Percentiles rank a stretch among this genome's conserved stretches.
Conservation (phyloP, 352 stramenopile species). For the Globisporangium middletonii region DNA sequence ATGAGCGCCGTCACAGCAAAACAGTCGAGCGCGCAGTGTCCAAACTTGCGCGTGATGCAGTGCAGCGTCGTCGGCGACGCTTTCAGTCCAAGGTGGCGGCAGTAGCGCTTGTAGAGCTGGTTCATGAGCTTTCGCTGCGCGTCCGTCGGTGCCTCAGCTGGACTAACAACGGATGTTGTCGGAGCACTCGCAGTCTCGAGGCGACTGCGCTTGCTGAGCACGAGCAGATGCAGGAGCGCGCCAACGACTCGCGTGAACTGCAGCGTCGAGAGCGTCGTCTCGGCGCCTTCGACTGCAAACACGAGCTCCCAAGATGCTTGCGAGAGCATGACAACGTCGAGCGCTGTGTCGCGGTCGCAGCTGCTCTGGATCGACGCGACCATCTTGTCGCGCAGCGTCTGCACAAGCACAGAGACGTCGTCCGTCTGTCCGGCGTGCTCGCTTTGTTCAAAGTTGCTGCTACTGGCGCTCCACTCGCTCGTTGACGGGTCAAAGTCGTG, state of each 20-base stretch:
- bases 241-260: constrained; percentile 26
- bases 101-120: constrained; percentile 60
- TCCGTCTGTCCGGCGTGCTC: not conserved
- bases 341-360: constrained; percentile 8
- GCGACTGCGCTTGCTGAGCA: constrained; percentile 30
- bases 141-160: constrained; percentile 20
- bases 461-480: not conserved
- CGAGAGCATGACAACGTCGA: constrained; percentile 46
- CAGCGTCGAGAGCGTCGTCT: not conserved
- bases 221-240: constrained; percentile 25
- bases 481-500: constrained; percentile 17
- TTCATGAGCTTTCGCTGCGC: constrained; percentile 55
- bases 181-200: constrained; percentile 3
- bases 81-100: constrained; percentile 24
- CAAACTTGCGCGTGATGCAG: constrained; percentile 47
- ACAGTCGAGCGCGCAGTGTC: constrained; percentile 31
- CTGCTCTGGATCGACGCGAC: constrained; percentile 26
- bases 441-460: not conserved
- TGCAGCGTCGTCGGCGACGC: constrained; percentile 42
- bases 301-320: constrained; percentile 58
- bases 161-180: not conserved
- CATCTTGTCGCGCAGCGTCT: constrained; percentile 32
- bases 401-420: constrained; percentile 10
- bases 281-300: constrained; percentile 24
- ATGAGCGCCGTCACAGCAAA: constrained; percentile 56